Base-by-base conservation (phyloP, 1,139 yeast genomes). In the Kodamaea alishanica region DNA sequence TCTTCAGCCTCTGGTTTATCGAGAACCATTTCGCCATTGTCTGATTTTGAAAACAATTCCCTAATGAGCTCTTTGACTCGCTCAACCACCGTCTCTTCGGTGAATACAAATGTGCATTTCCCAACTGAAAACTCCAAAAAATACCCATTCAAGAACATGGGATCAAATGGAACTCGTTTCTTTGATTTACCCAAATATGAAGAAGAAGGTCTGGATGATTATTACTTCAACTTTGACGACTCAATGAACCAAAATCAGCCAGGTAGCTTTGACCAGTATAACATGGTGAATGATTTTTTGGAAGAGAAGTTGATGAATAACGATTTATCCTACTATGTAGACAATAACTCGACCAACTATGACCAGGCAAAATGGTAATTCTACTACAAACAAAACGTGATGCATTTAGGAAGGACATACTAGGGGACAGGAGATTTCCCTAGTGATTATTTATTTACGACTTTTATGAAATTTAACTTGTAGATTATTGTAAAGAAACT, bases 41-140 rank as follows among this genome's bases (percentile, higher is more conserved):
- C 56, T 6, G 71, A 63, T 46, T 62, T 62, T 37, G 65, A 61
- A 28, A 62, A 58, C 41, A 49, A 55, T 38, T 61, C 67, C 30
- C 56, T 70, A 39, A 68, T 69, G 74, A 52, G 65, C 30, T 51
- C 70, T 5, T 58, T 70, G 39, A 70, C 76, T 0, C 53, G 76
- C 40, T 65, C 73, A 7, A 70, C 75, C n/a, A 70, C 76, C 4
- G 70, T 68, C 2, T 62, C 69, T 4, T 45, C 47, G 24, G 48
- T 49, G 20, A 48, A 47, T 33, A 55, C 58, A 31, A 39, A 37
- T 11, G 42, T 34, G 20, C 20, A 23, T 30, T 26, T 26, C 33
- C 8, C 33, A n/a, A 12, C 24, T 30, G 26, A 26, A 30, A 15
- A 15, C 4, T 15, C 20, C 31, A 47, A 47, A 34, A 47, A 47